phyloP scores from a whole-genome alignment of 108 stramenopile genomes.

The Schizochytrium sp. region DNA sequence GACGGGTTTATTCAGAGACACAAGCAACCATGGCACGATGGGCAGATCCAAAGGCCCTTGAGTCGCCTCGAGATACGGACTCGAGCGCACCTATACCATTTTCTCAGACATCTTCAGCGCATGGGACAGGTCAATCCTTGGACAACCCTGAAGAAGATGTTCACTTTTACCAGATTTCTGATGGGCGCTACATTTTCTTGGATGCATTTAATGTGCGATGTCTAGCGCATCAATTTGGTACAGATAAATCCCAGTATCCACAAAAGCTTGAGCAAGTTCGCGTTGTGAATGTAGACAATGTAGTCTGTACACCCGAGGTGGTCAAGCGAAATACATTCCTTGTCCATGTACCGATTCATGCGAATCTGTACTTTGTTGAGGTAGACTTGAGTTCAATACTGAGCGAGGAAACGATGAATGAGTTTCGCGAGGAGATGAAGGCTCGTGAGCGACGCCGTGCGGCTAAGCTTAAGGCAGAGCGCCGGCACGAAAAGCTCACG shows the following conservation, averaged over 20 bases:
- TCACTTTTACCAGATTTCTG: slow-evolving; percentile 42
- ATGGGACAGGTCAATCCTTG: background rate
- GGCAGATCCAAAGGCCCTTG: background rate
- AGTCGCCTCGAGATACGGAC: background rate
- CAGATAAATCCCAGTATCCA: slow-evolving; percentile 29
- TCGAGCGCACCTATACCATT: background rate
- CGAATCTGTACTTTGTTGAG: slow-evolving; percentile 17
- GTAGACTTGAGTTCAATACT: background rate
- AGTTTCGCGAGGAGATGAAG: slow-evolving; percentile 6
- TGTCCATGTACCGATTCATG: slow-evolving; percentile 57
- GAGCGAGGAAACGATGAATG: slow-evolving; percentile 34
- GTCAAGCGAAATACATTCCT: slow-evolving; percentile 47
- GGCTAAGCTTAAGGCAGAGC: slow-evolving; percentile 41
- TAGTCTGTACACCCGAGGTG: slow-evolving; percentile 54
- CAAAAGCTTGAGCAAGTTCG: background rate
- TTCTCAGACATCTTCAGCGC: too few relatives aligned
- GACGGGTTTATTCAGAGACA: background rate
- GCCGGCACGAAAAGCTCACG: slow-evolving; percentile 6
- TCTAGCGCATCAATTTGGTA: slow-evolving; percentile 18
- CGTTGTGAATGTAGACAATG: slow-evolving; percentile 1
- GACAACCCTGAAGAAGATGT: slow-evolving; percentile 34
- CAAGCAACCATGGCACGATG: background rate
- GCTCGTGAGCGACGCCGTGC: slow-evolving; percentile 2
- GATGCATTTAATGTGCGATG: background rate
- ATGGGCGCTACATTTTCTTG: slow-evolving; percentile 15